Conservation (phyloP, 768 basidiomycete species). For the Rickenella mellea region DNA sequence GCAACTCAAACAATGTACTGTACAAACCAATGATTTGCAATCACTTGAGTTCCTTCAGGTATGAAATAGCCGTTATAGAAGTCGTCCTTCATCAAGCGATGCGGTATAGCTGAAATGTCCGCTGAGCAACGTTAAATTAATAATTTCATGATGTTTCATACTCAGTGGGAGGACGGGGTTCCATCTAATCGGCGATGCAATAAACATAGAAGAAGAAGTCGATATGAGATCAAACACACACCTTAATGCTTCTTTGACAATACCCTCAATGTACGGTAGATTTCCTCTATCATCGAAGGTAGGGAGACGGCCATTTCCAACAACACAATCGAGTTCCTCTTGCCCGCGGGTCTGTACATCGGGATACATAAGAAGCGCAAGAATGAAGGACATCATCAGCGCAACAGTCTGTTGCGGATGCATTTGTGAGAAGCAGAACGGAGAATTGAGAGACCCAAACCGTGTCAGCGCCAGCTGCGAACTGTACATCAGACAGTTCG, state of each 20-base stretch:
- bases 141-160: too few species aligned
- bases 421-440: too few species aligned
- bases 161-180: too few species aligned
- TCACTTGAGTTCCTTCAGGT: conserved; percentile 17
- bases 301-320: conserved; percentile 16
- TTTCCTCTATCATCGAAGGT: conserved; percentile 15
- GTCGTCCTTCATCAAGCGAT: conserved; percentile 20
- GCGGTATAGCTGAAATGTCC: conserved; percentile 14
- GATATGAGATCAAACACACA: too few species aligned
- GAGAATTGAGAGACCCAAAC: too few species aligned
- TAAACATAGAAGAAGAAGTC: too few species aligned
- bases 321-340: conserved; percentile 15
- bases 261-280: conserved; percentile 33
- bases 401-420: conserved; percentile 23
- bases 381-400: conserved; percentile 23
- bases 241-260: conserved; percentile 27
- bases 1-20: conserved; percentile 18
- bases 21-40: conserved; percentile 19
- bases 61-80: conserved; percentile 19
- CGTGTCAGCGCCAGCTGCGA: too few species aligned
- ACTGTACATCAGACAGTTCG: too few species aligned
- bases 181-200: too few species aligned
- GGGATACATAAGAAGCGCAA: conserved; percentile 28
- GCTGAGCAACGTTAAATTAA: too few species aligned
- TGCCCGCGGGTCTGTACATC: conserved; percentile 15